Percentiles rank a stretch among this genome's conserved stretches.
Conservation (phyloP, 495 filamentous ascomycete genomes). For the Penicillium argentinense region DNA sequence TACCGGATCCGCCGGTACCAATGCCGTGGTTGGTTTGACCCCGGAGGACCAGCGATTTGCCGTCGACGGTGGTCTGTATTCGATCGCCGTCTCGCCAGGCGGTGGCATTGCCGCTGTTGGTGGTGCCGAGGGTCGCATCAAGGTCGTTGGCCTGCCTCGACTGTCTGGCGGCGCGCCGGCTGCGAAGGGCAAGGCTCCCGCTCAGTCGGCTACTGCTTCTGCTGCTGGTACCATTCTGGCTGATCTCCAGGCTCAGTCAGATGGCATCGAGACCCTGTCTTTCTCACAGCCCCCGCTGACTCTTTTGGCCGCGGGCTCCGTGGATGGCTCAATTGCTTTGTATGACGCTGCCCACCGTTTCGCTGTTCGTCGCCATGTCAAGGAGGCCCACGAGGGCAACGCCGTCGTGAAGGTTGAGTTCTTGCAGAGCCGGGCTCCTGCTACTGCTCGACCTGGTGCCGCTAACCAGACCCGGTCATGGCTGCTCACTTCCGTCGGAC, state of each 20-base stretch:
- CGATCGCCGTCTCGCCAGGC: slow-evolving; percentile 74
- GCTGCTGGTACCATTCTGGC: slow-evolving; percentile 81
- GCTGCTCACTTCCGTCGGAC: slow-evolving; percentile 75
- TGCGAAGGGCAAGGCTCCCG: slow-evolving; percentile 36
- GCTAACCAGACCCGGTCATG: slow-evolving; percentile 46
- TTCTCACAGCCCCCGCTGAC: slow-evolving; percentile 75
- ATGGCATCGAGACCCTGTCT: slow-evolving; percentile 80
- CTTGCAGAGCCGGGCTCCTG: slow-evolving; percentile 45
- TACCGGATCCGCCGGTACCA: slow-evolving; percentile 64
- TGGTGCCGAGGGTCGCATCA: slow-evolving; percentile 80
- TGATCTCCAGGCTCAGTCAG: slow-evolving; percentile 65
- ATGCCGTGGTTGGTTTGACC: slow-evolving; percentile 76
- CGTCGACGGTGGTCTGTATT: slow-evolving; percentile 88
- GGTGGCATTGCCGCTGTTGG: slow-evolving; percentile 81
- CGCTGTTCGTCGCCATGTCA: slow-evolving; percentile 74
- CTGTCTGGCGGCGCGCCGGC: slow-evolving; percentile 43
- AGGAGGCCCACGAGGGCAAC: slow-evolving; percentile 74
- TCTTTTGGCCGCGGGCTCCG: slow-evolving; percentile 82
- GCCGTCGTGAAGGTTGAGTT: slow-evolving; percentile 94
- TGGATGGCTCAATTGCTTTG: slow-evolving; percentile 86
- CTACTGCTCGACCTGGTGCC: slow-evolving; percentile 25
- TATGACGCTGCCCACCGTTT: slow-evolving; percentile 84
- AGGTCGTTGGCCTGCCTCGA: slow-evolving; percentile 79
- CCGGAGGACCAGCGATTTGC: slow-evolving; percentile 82
- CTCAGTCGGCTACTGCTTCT: slow-evolving; percentile 46